A percentile compares a stretch with the other conserved stretches of the same genome.
These are phyloP conservation scores for Xylaria intraflava DNA, from an alignment of 495 filamentous ascomycete genomes.

Conservation along the genomic window DNA sequence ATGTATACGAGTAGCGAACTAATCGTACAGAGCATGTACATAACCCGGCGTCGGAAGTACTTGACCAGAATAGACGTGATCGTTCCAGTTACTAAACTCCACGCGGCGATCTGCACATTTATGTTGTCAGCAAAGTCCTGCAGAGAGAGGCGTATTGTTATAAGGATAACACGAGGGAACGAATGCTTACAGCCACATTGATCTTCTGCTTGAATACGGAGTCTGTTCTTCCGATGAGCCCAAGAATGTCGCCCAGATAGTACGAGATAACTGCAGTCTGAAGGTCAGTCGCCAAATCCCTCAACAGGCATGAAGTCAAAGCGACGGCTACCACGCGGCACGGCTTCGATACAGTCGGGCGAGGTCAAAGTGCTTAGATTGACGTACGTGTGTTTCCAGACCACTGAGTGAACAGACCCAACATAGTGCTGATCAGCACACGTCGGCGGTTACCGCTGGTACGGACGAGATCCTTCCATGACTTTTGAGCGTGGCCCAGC, in stretches of 20 bases:
- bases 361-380: not conserved
- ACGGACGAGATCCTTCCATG: conserved; percentile 43
- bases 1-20: conserved; percentile 51
- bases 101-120: conserved; percentile 5
- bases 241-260: conserved; percentile 48
- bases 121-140: conserved; percentile 7
- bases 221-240: conserved; percentile 45
- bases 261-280: conserved; percentile 38
- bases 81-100: conserved; percentile 5
- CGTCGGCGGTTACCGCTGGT: conserved; percentile 41
- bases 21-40: conserved; percentile 52
- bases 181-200: conserved; percentile 42
- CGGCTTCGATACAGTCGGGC: not conserved
- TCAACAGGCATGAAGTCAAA: not conserved
- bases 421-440: conserved; percentile 45
- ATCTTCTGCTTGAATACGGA: conserved; percentile 46
- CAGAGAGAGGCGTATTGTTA: not conserved
- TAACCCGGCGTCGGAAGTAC: conserved; percentile 48
- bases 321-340: not conserved
- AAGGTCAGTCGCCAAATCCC: not conserved
- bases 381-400: conserved; percentile 39
- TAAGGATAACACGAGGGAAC: not conserved
- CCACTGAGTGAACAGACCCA: conserved; percentile 50
- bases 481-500: conserved; percentile 38
- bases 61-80: conserved; percentile 47